Base-by-base conservation (phyloP, 805 yeast species). In the Soucietia sequanensis region DNA sequence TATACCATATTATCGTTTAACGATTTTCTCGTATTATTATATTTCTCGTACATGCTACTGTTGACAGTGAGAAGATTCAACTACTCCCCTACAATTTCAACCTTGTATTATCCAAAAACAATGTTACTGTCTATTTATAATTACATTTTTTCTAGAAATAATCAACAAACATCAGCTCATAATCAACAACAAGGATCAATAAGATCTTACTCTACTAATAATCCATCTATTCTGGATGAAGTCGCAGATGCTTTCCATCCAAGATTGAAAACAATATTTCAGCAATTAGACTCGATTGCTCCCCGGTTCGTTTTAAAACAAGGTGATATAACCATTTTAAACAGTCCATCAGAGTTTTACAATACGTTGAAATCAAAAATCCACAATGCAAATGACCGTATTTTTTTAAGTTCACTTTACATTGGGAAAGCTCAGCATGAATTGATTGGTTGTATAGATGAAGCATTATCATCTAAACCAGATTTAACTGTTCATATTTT, bases 321-420 rank as follows among this genome's bases (percentile, higher is more conserved):
- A 14, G 77, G 70, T 25, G 78, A 83, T 40, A 74, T 89, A 25
- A 75, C 73, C 27, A 74, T 90, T 12, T 44, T 90, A 21, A 64
- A 66, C 15, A 70, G 72, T 35, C 99, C 99, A 0, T 64, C 53
- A 1, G 78, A 72, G n/a, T 93, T 93, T 52, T 91, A 93, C 58
- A 43, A 63, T 2, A 61, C 73, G 2, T 62, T 93, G 33, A 85
- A 80, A 48, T 30, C 48, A 2, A 84, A 83, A 47, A 90, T 91
- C 13, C 43, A 58, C 3, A 33, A 50, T 1, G 91, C 98, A 1
- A 60, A 83, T 35, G 41, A 60, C 5, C 69, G 95, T 27, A 71
- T 93, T 7, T 93, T 89, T 50, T 70, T 93, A 23, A 83, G 96
- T 4, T 82, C 96, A 2, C 66, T 93, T 26, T 93, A 93, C 54